Evolutionary conservation across 495 filamentous ascomycete species (phyloP), one percentile per base, ranked within the genome.

Genomic region (Daldinia bambusicola): DNA sequence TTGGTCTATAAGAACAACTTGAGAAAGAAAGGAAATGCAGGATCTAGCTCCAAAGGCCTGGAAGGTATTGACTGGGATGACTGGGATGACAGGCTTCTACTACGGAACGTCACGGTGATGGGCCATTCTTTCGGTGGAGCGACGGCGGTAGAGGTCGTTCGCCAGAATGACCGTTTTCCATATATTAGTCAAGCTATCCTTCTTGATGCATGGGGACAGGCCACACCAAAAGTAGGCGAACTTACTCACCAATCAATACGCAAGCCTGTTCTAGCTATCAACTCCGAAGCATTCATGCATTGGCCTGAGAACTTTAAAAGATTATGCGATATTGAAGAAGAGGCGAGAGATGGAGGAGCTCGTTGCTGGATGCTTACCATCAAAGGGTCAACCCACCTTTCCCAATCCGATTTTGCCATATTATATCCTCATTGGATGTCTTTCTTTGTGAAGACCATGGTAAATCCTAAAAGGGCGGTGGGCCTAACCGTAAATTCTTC

Each of bases 81-180:
- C 9, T 81, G 81, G 77, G 59, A 67, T 63, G 59, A 71, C 53
- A 67, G 77, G 10, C 73, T 87, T 34, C 80, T 78, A 38, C 83
- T 90, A 5, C 84, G 86, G 10, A 80, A 80, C 13, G 82, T 91
- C n/a, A 86, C 84, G 16, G 86, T 82, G 78, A 85, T 85, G 62
- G 90, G 90, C 5, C 90, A 92, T 70, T 88, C 84, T 4, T 92
- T 92, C 57, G 90, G 89, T 14, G 88, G 86, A 13, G 84, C 88
- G 7, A 89, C 88, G 30, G 84, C 85, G 51, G 82, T 88, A 10
- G 89, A 91, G 72, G 80, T 90, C 31, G 75, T 89, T 32, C 78
- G 87, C 48, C 74, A 84, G 51, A 38, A 71, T 38, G 79, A 86
- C 51, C 76, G 82, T 22, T 85, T 88, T 63, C 60, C 72, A 34